These are phyloP conservation scores for Sclerotinia sclerotiorum DNA, from an alignment of 2,329 filamentous ascomycete species.

Conservation along the genomic window DNA sequence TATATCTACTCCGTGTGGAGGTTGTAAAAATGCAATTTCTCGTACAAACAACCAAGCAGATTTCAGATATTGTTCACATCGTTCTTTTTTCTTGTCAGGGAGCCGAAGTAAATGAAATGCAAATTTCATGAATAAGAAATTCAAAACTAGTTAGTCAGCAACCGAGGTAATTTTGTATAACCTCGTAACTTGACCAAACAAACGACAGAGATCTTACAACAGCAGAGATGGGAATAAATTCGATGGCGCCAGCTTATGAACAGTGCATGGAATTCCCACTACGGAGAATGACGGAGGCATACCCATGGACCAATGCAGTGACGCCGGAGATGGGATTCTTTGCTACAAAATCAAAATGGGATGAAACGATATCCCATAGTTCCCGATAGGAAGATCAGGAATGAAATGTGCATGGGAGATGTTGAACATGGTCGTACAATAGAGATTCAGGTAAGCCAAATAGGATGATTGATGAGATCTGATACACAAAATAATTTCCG, in stretches of 20 bases:
- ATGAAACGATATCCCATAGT: conserved; percentile 9
- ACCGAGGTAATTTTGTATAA: conserved; percentile 8
- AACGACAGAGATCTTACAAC: conserved; percentile 10
- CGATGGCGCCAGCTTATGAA: conserved; percentile 15
- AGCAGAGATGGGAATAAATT: neutral
- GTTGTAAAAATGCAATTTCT: neutral
- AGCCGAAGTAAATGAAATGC: neutral
- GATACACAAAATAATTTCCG: neutral
- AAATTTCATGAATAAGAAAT: conserved; percentile 8
- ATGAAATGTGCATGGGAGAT: neutral
- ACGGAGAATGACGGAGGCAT: neutral
- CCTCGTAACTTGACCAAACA: conserved; percentile 25
- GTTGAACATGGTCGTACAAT: neutral
- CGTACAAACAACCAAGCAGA: conserved; percentile 4
- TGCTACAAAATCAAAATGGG: neutral
- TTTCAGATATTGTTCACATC: no score
- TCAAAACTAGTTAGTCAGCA: conserved; percentile 6
- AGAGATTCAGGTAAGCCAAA: neutral
- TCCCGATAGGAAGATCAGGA: neutral
- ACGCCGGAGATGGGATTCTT: neutral
- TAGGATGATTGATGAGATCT: conserved; percentile 7
- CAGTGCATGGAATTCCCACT: conserved; percentile 8
- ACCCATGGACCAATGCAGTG: neutral
- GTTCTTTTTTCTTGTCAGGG: neutral
- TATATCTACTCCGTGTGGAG: neutral